Percentiles rank a stretch among this genome's conserved stretches.
Evolutionary conservation across 2,329 filamentous ascomycete genomes (phyloP).

Genomic region (Beauveria rudraprayagi): DNA sequence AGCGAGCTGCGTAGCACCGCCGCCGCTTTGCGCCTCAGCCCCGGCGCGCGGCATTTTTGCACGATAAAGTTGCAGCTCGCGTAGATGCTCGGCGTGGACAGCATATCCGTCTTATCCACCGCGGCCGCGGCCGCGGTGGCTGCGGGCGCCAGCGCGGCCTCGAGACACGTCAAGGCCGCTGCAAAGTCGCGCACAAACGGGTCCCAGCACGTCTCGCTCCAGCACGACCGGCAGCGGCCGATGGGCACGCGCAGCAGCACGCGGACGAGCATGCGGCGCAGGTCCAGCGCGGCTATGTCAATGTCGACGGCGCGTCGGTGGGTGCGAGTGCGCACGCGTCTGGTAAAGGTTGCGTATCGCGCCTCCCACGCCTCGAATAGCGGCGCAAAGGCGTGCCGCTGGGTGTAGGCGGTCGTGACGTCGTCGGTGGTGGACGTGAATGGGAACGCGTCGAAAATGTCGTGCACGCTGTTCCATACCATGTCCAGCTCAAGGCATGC

Average conservation of each 20-base stretch:
- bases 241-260: not conserved
- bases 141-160: not conserved
- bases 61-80: not conserved
- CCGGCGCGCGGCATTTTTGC: not conserved
- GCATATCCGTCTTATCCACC: not conserved
- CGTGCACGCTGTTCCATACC: slow-evolving; percentile 1
- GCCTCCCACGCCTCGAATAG: not conserved
- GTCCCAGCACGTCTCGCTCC: not conserved
- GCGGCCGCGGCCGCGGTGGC: too few relatives aligned
- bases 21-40: not conserved
- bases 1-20: not conserved
- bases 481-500: not conserved
- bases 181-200: not conserved
- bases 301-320: not conserved
- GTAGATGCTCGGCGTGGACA: not conserved
- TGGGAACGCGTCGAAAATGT: not conserved
- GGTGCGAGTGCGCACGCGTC: too few relatives aligned
- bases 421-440: not conserved
- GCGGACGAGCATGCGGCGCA: not conserved
- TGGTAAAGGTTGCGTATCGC: not conserved
- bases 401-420: not conserved
- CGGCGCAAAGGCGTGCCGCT: not conserved
- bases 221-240: not conserved
- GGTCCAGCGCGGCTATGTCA: not conserved
- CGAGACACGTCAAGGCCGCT: not conserved